Conservation (phyloP, 2,329 filamentous ascomycete species). For the Cytospora mali region DNA sequence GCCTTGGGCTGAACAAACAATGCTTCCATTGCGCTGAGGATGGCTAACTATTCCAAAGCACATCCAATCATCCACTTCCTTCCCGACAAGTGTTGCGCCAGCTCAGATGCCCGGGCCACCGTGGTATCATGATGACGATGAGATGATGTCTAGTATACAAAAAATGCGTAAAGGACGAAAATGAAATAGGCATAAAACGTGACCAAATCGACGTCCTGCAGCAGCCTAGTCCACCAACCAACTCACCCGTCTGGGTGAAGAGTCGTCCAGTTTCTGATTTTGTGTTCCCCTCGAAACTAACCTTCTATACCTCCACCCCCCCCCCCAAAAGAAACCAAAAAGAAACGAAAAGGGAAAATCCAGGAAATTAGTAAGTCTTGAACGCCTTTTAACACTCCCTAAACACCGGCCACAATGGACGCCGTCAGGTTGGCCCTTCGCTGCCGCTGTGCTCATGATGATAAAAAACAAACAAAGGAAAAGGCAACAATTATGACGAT, state of each 20-base stretch:
- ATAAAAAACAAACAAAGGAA: conserved; percentile 15
- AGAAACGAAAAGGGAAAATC: conserved; percentile 1
- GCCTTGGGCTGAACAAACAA: neutral
- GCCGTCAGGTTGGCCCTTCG: neutral
- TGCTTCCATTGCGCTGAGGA: conserved; percentile 8
- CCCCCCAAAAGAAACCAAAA: neutral
- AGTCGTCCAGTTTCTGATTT: conserved; percentile 2
- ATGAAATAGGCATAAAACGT: conserved; percentile 13
- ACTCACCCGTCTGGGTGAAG: neutral
- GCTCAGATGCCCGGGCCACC: conserved; percentile 16
- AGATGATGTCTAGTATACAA: conserved; percentile 23
- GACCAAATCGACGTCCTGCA: conserved; percentile 11
- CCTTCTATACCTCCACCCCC: conserved; percentile 5
- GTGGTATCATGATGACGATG: conserved; percentile 21
- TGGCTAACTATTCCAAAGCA: conserved; percentile 6
- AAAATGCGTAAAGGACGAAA: conserved; percentile 13
- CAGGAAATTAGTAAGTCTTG: conserved; percentile 21
- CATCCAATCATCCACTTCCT: conserved; percentile 14
- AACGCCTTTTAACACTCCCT: conserved; percentile 16
- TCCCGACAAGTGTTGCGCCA: conserved; percentile 17
- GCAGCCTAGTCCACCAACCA: neutral
- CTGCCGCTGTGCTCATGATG: neutral
- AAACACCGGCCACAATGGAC: conserved; percentile 11
- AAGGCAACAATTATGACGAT: neutral
- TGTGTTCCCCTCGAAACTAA: conserved; percentile 8